These are phyloP conservation scores for Silene vulgaris DNA, from an alignment of 179 eudicot species.

Conservation along the genomic window DNA sequence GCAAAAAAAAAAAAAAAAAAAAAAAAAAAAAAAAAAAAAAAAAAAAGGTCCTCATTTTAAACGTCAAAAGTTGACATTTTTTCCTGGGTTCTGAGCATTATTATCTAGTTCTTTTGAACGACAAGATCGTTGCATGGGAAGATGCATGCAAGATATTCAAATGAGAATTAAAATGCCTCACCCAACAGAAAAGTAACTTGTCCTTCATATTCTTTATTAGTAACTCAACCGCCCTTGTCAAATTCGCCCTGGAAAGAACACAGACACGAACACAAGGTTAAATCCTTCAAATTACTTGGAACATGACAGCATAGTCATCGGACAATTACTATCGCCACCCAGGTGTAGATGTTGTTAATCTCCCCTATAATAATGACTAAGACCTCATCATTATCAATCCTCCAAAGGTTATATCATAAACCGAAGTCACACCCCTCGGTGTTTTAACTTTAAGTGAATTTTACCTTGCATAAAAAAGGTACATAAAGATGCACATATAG, in stretches of 20 bases:
- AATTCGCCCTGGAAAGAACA: constrained; percentile 50
- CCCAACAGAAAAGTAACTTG: constrained; percentile 79
- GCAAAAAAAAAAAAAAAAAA: too few relatives aligned
- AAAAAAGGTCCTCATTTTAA: not conserved
- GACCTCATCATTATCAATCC: not conserved
- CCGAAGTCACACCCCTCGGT: not conserved
- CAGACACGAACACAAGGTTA: not conserved
- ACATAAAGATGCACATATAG: not conserved
- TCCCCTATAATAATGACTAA: not conserved
- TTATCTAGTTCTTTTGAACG: not conserved
- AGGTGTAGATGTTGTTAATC: not conserved
- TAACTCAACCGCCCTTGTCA: constrained; percentile 49
- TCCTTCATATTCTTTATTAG: constrained; percentile 47
- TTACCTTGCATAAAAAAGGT: not conserved
- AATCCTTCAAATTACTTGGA: not conserved
- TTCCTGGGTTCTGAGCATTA: not conserved
- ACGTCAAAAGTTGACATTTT: not conserved
- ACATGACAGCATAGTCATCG: not conserved
- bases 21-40: too few relatives aligned
- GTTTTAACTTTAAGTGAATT: not conserved
- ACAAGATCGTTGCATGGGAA: not conserved
- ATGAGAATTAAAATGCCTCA: constrained; percentile 31
- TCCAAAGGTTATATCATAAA: not conserved
- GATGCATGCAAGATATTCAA: constrained; percentile 14
- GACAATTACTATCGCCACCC: not conserved